Conservation (phyloP, 2,329 filamentous ascomycete genomes). For the Zymoseptoria pseudotritici region DNA sequence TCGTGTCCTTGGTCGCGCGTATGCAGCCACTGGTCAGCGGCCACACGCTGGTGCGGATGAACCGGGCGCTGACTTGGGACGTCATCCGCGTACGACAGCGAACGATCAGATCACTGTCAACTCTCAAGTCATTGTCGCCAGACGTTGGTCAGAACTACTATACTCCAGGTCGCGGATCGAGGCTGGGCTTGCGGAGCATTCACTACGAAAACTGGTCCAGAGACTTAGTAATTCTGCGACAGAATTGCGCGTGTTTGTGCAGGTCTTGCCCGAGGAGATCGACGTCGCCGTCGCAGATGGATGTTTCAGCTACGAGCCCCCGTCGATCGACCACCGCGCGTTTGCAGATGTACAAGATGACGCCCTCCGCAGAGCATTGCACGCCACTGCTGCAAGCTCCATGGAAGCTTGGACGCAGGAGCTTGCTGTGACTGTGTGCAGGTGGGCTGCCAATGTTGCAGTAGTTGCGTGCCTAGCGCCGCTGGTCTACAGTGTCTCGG, state of each 20-base stretch:
- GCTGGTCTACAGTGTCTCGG: constrained; percentile 57
- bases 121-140: constrained; percentile 31
- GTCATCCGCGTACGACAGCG: not conserved
- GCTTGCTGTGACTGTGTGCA: constrained; percentile 33
- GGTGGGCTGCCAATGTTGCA: constrained; percentile 53
- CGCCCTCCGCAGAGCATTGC: constrained; percentile 15
- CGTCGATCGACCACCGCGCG: constrained; percentile 1
- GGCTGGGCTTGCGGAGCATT: constrained; percentile 40
- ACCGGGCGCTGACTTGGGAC: not conserved
- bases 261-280: constrained; percentile 21
- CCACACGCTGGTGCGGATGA: constrained; percentile 5
- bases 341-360: not conserved
- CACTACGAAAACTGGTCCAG: constrained; percentile 21
- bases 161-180: constrained; percentile 28
- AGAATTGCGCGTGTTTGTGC: constrained; percentile 23
- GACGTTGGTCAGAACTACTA: constrained; percentile 23
- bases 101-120: constrained; percentile 10
- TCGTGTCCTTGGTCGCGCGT: constrained; percentile 74
- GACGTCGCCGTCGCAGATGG: constrained; percentile 19
- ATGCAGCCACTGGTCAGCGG: constrained; percentile 45
- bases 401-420: constrained; percentile 21
- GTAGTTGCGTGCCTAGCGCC: constrained; percentile 62
- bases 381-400: constrained; percentile 3
- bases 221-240: constrained; percentile 10
- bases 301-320: constrained; percentile 22